Evolutionary conservation across 129 eudicot genomes (phyloP).

Genomic region (Lactuca saligna): DNA sequence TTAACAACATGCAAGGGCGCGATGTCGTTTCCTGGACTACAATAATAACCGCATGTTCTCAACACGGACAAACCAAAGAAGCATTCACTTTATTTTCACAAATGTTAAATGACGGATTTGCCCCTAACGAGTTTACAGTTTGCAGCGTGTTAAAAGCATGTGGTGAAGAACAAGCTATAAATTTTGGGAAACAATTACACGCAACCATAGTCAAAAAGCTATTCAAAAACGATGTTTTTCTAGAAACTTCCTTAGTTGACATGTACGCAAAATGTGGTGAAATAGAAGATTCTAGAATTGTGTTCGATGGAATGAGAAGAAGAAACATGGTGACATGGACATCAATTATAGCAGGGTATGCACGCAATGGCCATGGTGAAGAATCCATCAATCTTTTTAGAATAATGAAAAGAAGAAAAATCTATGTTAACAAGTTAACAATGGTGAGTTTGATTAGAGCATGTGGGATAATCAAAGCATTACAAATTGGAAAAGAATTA

Average conservation of each 20-base stretch:
- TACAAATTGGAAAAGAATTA: conserved; percentile 64
- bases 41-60: conserved; percentile 82
- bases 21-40: conserved; percentile 90
- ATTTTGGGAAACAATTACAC: conserved; percentile 72
- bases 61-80: conserved; percentile 51
- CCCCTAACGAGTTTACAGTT: conserved; percentile 74
- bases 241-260: conserved; percentile 59
- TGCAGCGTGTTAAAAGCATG: conserved; percentile 82
- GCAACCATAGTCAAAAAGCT: conserved; percentile 21
- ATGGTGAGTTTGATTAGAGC: conserved; percentile 78
- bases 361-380: conserved; percentile 66
- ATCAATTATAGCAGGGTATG: conserved; percentile 84
- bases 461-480: conserved; percentile 61
- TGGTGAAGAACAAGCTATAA: conserved; percentile 69
- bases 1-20: conserved; percentile 50
- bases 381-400: conserved; percentile 69
- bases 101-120: conserved; percentile 59
- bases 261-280: conserved; percentile 89
- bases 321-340: conserved; percentile 86
- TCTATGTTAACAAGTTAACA: conserved; percentile 59
- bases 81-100: conserved; percentile 49
- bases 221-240: neutral
- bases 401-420: conserved; percentile 67
- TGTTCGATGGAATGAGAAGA: conserved; percentile 80
- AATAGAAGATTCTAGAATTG: conserved; percentile 50